A percentile compares a stretch with the other conserved stretches of the same genome.
phyloP scores from a whole-genome alignment of 306 rosid genomes.

The Cucumis cinereus region DNA sequence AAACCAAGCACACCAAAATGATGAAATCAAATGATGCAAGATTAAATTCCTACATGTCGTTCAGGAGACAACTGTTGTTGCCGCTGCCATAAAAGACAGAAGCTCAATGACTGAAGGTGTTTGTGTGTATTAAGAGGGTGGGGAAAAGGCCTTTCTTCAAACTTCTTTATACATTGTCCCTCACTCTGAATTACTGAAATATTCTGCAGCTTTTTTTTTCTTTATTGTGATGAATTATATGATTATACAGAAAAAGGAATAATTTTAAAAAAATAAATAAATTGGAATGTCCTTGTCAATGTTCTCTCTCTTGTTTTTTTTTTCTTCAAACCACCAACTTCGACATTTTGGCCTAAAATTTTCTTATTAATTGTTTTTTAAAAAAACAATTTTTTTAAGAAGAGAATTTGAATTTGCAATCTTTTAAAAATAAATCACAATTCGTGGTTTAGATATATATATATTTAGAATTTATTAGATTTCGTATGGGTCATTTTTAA shows the following conservation, averaged over 20 bases:
- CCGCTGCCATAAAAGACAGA: background rate
- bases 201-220: background rate
- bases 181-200: background rate
- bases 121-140: background rate
- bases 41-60: background rate
- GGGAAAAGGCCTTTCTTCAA: background rate
- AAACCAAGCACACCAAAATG: background rate
- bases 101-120: background rate
- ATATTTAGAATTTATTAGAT: background rate
- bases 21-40: background rate
- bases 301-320: background rate
- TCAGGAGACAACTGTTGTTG: background rate
- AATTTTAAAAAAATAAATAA: too few species aligned
- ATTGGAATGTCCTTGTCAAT: background rate
- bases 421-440: too few species aligned
- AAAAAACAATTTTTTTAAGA: too few species aligned
- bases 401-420: too few species aligned
- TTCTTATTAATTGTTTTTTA: too few species aligned
- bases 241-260: background rate
- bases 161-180: background rate
- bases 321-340: too few species aligned
- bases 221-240: background rate
- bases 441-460: too few species aligned
- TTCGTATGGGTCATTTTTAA: too few species aligned
- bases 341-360: too few species aligned